Base-by-base conservation (phyloP, 1,139 yeast species). In the Blastobotrys illinoisensis region DNA sequence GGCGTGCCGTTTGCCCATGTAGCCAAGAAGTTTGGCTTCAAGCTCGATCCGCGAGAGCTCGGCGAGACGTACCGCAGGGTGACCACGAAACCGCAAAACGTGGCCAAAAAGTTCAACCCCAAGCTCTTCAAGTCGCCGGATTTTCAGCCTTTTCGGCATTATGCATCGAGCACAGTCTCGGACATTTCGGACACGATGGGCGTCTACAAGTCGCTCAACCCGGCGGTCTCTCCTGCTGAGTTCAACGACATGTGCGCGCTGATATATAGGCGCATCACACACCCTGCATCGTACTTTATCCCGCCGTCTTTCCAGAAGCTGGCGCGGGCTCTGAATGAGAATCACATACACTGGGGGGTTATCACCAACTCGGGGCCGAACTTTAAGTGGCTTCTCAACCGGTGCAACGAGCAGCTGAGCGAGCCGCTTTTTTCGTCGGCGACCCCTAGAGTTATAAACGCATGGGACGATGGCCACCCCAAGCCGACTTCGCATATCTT, bases 291-390 rank as follows among this genome's bases (percentile, higher is more conserved):
- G 19, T 54, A 44, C 19, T 54, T 21, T 44, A 51, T 49, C n/a
- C 51, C 47, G 13, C 47, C n/a, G 20, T 46, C 24, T 6, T 49
- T 19, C 45, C 51, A 49, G 47, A 46, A 49, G 18, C 28, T 54
- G 19, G 49, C 51, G 1, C 32, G 44, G 11, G 51, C 47, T 4
- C 43, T 54, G 9, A 48, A 47, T 26, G 47, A 49, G n/a, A 46
- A 36, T 18, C 36, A 36, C 9, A 58, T 67, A 9, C 61, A 55
- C 6, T 66, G 69, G 66, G 72, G 72, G 0, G 56, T 69, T 14
- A 56, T 69, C 6, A 65, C 71, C 9, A 68, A 69, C 55, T 57
- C 59, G 14, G 65, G 67, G 6, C 68, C 65, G 2, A 51, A 54
- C 44, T 58, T 63, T 26, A 24, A 46, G 1, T 46, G 48, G 11